These are phyloP conservation scores for Stylonectria norvegica DNA, from an alignment of 2,329 filamentous ascomycete genomes.

Conservation along the genomic window DNA sequence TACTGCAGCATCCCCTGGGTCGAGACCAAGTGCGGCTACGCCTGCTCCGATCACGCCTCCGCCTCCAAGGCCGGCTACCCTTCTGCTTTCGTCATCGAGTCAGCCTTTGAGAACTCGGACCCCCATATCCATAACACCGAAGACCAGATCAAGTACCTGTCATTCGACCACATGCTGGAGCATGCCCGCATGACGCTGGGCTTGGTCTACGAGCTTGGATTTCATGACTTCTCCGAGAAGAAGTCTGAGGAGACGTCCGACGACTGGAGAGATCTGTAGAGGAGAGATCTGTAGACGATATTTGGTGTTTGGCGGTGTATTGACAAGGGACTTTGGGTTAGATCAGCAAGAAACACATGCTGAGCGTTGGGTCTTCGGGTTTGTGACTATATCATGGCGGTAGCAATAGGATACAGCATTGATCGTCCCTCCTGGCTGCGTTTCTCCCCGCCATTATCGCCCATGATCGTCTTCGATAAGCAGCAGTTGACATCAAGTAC, in stretches of 20 bases:
- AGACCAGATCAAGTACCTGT: slow-evolving; percentile 67
- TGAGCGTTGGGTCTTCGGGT: background rate
- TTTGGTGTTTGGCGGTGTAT: background rate
- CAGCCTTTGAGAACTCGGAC: slow-evolving; percentile 63
- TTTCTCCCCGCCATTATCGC: no score
- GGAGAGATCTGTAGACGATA: background rate
- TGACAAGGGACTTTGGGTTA: background rate
- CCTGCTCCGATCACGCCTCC: slow-evolving; percentile 72
- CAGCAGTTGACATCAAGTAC: no score
- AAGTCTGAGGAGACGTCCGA: slow-evolving; percentile 28
- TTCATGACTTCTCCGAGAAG: slow-evolving; percentile 61
- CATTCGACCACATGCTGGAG: slow-evolving; percentile 88
- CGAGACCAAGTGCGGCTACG: slow-evolving; percentile 85
- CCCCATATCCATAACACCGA: slow-evolving; percentile 68
- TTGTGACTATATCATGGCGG: no score
- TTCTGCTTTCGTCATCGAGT: slow-evolving; percentile 73
- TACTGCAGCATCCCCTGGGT: slow-evolving; percentile 89
- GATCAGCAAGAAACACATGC: slow-evolving; percentile 2
- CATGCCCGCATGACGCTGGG: slow-evolving; percentile 82
- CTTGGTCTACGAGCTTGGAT: slow-evolving; percentile 79
- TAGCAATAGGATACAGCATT: no score
- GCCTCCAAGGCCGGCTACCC: slow-evolving; percentile 73
- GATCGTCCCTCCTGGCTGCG: no score
- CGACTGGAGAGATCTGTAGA: slow-evolving; percentile 37
- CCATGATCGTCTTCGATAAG: no score